A percentile compares a stretch with the other conserved stretches of the same genome.
phyloP scores from a whole-genome alignment of 106 monocot species.

The Dioscorea zingiberensis region DNA sequence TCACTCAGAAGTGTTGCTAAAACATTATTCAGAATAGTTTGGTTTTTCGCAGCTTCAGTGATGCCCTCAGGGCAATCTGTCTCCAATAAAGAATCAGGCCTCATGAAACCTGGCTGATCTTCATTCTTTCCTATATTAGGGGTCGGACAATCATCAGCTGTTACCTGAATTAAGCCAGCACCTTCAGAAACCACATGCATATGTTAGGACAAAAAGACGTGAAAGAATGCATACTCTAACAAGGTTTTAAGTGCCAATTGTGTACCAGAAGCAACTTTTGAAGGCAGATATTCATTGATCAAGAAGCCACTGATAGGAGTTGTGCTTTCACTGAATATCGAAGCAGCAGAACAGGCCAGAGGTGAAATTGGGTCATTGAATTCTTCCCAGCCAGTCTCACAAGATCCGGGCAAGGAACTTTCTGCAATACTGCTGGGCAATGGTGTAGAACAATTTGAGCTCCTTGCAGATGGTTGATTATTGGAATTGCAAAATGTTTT shows the following conservation, averaged over 20 bases:
- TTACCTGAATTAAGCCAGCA: not conserved
- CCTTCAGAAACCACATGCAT: constrained; percentile 4
- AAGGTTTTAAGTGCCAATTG: no score
- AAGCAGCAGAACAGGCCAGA: constrained; percentile 25
- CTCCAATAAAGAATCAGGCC: constrained; percentile 26
- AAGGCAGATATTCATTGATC: constrained; percentile 15
- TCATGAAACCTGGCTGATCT: constrained; percentile 1
- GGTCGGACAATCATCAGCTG: not conserved
- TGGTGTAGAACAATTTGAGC: constrained; percentile 21
- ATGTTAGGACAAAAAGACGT: not conserved
- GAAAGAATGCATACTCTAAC: no score
- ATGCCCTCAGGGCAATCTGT: constrained; percentile 2
- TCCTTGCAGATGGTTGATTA: constrained; percentile 26
- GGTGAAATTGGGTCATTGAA: constrained; percentile 27
- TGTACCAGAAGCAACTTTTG: constrained; percentile 18
- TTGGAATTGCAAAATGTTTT: constrained; percentile 16
- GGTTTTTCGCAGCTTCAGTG: constrained; percentile 1
- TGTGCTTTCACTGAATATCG: constrained; percentile 34
- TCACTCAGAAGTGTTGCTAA: constrained; percentile 13
- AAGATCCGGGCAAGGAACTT: constrained; percentile 3
- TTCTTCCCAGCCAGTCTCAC: constrained; percentile 12
- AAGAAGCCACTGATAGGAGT: constrained; percentile 26
- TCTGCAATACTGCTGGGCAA: constrained; percentile 6
- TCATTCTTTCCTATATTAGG: not conserved
- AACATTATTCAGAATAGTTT: constrained; percentile 7